These are phyloP conservation scores for Hylodesmum podocarpum DNA, from an alignment of 306 rosid genomes.

Conservation along the genomic window DNA sequence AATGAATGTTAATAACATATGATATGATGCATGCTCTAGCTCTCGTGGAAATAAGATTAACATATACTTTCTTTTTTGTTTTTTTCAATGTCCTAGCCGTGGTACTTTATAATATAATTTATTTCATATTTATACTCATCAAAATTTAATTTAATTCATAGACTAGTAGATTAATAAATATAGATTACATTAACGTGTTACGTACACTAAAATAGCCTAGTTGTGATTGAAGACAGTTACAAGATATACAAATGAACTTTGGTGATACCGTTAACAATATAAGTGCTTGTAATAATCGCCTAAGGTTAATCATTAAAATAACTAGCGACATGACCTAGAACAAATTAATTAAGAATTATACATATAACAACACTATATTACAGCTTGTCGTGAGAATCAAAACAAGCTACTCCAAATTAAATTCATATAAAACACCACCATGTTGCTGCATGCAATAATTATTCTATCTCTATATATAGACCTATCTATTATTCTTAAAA, in stretches of 20 bases:
- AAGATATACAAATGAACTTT: not conserved
- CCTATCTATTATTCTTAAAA: not conserved
- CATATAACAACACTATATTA: not conserved
- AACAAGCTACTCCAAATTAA: not conserved
- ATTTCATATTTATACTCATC: no score
- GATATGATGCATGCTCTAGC: no score
- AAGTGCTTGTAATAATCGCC: constrained; percentile 27
- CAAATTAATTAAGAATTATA: not conserved
- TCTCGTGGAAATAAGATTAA: no score
- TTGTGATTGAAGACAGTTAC: constrained; percentile 1
- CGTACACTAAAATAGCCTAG: no score
- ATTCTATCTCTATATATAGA: not conserved
- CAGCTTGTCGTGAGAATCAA: constrained; percentile 36
- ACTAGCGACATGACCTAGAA: constrained; percentile 24
- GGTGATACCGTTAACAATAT: constrained; percentile 11
- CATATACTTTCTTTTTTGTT: no score
- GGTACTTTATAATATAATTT: no score
- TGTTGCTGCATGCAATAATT: not conserved
- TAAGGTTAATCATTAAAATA: not conserved
- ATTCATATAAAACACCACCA: constrained; percentile 10
- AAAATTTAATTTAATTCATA: no score
- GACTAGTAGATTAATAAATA: no score
- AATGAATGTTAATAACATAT: no score
- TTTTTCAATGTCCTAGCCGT: no score
- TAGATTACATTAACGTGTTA: no score